Evolutionary conservation across 129 eudicot genomes (phyloP), one percentile per base, ranked within the genome.

Genomic region (Flaveria trinervia): DNA sequence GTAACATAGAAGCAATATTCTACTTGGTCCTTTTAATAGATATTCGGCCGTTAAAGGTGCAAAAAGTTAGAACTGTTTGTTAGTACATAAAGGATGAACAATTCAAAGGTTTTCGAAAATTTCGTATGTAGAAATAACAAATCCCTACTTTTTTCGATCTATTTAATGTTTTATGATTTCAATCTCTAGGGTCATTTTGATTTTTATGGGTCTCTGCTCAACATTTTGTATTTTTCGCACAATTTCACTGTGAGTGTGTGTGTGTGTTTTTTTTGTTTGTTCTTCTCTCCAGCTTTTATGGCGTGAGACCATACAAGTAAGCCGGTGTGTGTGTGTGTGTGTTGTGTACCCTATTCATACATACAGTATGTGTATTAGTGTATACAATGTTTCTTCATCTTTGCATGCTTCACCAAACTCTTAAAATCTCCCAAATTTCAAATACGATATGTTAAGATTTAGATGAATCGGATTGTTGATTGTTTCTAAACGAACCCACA

Each of bases 321-420:
- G 36, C 51, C 74, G 41, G 41, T 36, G 61, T 60, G 81, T 83
- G 81, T 85, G 33, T 23, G 25, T 23, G 33, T 28, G 60, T 60
- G 81, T 83, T 30, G 81, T 85, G 83, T 80, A 83, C 78, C 65
- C 74, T 73, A 80, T 73, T 67, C 73, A 80, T 80, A 79, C 86
- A 82, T 80, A 72, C 76, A 56, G 69, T 77, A 71, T 79, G 81
- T 77, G 78, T 82, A 83, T 74, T 74, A 67, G 65, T 74, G 55
- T 80, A 80, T 68, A 60, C 76, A 81, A 85, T 78, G 7, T 67
- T 84, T 81, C 85, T 87, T 80, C 84, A 82, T 85, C 86, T 88
- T 90, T 85, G 90, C 96, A 90, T 87, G 92, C 87, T 84, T 81
- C 86, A 87, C 87, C 96, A 86, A 83, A 84, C 92, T 88, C 88